A percentile compares a stretch with the other conserved stretches of the same genome.
These are phyloP conservation scores for Wallacemonas collosoma DNA, from an alignment of 208 protist species.

Conservation along the genomic window DNA sequence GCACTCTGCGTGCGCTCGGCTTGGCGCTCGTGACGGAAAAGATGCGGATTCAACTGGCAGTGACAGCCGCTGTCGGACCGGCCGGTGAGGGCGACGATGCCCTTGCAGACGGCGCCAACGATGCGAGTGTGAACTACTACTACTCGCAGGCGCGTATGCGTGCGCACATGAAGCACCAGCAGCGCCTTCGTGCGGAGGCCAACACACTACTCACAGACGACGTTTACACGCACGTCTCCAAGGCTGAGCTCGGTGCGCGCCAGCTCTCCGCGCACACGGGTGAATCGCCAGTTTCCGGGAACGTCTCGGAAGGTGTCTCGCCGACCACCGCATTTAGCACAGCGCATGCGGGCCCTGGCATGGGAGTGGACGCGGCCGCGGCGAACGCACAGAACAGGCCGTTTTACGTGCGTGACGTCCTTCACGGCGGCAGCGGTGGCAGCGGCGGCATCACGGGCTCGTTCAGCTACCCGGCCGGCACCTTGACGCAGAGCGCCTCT, in stretches of 20 bases:
- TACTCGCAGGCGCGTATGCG: slow-evolving; percentile 15
- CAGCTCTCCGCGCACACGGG: slow-evolving; percentile 1
- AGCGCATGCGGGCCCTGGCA: not conserved
- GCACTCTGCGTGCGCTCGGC: slow-evolving; percentile 7
- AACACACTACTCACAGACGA: slow-evolving; percentile 42
- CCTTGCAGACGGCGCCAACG: slow-evolving; percentile 1
- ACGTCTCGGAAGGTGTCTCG: slow-evolving; percentile 11
- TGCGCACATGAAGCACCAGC: slow-evolving; percentile 13
- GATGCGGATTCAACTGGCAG: not conserved
- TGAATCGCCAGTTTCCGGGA: slow-evolving; percentile 11
- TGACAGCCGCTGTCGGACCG: not conserved
- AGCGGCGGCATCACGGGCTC: slow-evolving; percentile 12
- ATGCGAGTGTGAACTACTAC: slow-evolving; percentile 5
- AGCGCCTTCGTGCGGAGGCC: slow-evolving; percentile 15
- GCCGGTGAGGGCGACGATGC: not conserved
- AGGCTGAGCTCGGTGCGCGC: slow-evolving; percentile 27
- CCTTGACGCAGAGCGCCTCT: not conserved
- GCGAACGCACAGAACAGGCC: not conserved
- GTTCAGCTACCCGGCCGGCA: not conserved
- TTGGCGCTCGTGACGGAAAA: slow-evolving; percentile 5
- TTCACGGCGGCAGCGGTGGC: slow-evolving; percentile 3
- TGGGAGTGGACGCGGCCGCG: not conserved
- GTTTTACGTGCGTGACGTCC: slow-evolving; percentile 16
- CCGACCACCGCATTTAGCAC: not conserved
- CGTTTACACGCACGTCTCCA: slow-evolving; percentile 42